Percentiles rank a stretch among this genome's conserved stretches.
Evolutionary conservation across 1,284 basidiomycete genomes (phyloP).

Genomic region (Cryptococcus sp.): DNA sequence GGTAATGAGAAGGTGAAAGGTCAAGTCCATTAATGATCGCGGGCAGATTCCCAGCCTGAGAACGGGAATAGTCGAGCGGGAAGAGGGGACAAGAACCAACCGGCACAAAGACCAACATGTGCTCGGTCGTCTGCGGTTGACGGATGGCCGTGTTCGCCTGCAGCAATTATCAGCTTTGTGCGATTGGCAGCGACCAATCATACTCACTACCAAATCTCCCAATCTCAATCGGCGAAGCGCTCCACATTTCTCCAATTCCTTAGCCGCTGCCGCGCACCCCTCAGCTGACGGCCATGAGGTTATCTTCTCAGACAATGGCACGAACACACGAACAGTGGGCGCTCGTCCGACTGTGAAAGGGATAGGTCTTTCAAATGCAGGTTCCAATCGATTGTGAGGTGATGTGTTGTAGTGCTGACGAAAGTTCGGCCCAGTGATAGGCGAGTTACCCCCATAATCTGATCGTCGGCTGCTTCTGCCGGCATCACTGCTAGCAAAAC

Average conservation of each 20-base stretch:
- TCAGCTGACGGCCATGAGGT: constrained; percentile 51
- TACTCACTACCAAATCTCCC: constrained; percentile 51
- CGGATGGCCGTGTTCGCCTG: constrained; percentile 49
- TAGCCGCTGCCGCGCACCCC: constrained; percentile 42
- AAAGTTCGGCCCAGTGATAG: constrained; percentile 17
- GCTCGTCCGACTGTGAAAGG: constrained; percentile 49
- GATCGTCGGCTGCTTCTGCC: constrained; percentile 32
- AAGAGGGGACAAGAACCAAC: constrained; percentile 46
- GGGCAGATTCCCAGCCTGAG: constrained; percentile 46
- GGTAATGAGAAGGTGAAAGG: constrained; percentile 54
- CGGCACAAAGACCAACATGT: constrained; percentile 48
- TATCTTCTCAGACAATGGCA: constrained; percentile 45
- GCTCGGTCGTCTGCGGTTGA: constrained; percentile 41
- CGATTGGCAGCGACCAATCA: neutral
- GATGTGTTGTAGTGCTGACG: constrained; percentile 18
- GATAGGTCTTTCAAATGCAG: constrained; percentile 49
- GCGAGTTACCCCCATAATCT: constrained; percentile 26
- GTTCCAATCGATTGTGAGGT: constrained; percentile 33
- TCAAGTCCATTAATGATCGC: constrained; percentile 48
- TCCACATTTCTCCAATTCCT: constrained; percentile 52
- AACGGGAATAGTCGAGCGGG: constrained; percentile 48
- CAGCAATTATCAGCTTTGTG: neutral
- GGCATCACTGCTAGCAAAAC: constrained; percentile 34
- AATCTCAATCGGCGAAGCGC: constrained; percentile 44
- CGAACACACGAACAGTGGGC: constrained; percentile 51